phyloP scores from a whole-genome alignment of 208 protist species.

The Leishmania gerbilli region DNA sequence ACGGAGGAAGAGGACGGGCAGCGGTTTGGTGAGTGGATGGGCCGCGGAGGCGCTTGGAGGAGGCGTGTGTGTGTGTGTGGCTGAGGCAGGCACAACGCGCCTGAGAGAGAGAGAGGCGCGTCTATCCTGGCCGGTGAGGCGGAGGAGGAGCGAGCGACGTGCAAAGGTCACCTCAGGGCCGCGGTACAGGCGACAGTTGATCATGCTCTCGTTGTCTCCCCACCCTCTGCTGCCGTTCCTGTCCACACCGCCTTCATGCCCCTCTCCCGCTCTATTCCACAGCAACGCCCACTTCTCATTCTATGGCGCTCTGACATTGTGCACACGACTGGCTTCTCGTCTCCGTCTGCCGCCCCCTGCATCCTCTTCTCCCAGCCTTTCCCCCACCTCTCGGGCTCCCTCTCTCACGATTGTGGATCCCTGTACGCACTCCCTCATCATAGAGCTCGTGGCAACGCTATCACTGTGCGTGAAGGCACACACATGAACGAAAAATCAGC shows the following conservation, averaged over 20 bases:
- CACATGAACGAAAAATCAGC: background rate
- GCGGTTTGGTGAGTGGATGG: background rate
- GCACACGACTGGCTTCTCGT: background rate
- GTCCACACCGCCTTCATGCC: background rate
- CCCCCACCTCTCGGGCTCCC: background rate
- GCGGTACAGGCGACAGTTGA: background rate
- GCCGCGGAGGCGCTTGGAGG: background rate
- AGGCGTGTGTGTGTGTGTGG: background rate
- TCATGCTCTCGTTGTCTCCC: background rate
- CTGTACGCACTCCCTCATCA: background rate
- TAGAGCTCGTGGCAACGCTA: background rate
- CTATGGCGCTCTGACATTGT: background rate
- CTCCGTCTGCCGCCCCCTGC: background rate
- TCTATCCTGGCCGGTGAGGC: background rate
- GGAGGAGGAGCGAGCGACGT: background rate
- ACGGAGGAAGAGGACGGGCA: background rate
- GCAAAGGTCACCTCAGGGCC: background rate
- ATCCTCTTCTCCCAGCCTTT: background rate
- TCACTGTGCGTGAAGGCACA: background rate
- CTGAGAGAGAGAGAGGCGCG: background rate
- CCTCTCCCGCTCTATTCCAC: background rate
- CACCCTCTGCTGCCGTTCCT: background rate
- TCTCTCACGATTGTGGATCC: background rate
- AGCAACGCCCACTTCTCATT: background rate
- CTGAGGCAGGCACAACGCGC: no score